Conservation (phyloP, 179 eudicot genomes). For the Beta lomatogona region DNA sequence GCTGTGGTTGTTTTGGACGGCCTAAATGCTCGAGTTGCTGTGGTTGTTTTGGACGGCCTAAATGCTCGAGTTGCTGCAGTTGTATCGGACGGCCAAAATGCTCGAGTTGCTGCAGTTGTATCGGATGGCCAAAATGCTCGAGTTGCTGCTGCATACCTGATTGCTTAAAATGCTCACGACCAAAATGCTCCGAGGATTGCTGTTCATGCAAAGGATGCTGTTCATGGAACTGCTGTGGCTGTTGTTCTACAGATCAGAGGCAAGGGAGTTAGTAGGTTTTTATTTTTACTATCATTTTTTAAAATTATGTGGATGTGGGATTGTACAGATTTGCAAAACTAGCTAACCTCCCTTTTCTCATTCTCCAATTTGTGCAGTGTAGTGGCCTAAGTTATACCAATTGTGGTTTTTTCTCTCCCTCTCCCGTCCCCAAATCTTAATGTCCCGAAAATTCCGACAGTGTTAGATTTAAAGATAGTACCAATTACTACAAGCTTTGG, state of each 20-base stretch:
- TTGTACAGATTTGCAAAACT: constrained; percentile 34
- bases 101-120: constrained; percentile 32
- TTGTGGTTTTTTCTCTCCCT: constrained; percentile 2
- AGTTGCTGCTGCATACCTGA: constrained; percentile 28
- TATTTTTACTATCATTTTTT: neutral
- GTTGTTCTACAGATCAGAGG: constrained; percentile 25
- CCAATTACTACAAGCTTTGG: neutral
- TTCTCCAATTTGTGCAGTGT: constrained; percentile 34
- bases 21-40: constrained; percentile 44
- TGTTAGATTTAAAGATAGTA: neutral
- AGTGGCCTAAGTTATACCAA: constrained; percentile 14
- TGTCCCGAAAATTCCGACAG: neutral
- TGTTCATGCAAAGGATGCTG: constrained; percentile 44
- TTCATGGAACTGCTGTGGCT: constrained; percentile 30
- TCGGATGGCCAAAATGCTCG: constrained; percentile 38
- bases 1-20: constrained; percentile 13
- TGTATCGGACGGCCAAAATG: constrained; percentile 36
- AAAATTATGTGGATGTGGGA: constrained; percentile 10
- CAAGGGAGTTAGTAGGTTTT: constrained; percentile 14
- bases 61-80: constrained; percentile 40
- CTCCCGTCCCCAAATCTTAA: neutral
- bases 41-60: constrained; percentile 24
- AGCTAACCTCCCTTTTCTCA: constrained; percentile 12
- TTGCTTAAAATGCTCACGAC: constrained; percentile 15
- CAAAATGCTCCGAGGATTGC: constrained; percentile 15